Evolutionary conservation across 2,329 filamentous ascomycete genomes (phyloP).

Genomic region (Tolypocladium tundrense): DNA sequence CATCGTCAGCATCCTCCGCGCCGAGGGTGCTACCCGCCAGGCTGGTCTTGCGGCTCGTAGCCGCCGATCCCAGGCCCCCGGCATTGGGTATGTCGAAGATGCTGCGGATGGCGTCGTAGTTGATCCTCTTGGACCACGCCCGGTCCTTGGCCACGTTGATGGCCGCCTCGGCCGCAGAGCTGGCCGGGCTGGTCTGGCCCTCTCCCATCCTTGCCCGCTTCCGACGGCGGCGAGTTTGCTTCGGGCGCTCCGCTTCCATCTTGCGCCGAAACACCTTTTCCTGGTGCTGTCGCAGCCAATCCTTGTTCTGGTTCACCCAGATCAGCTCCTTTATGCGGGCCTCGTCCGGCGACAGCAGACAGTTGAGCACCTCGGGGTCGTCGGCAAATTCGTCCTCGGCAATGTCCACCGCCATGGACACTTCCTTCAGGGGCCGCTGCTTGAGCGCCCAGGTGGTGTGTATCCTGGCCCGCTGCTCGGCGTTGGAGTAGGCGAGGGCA

Average conservation of each 20-base stretch:
- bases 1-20: conserved; percentile 23
- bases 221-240: conserved; percentile 44
- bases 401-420: conserved; percentile 55
- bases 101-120: conserved; percentile 54
- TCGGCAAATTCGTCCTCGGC: conserved; percentile 77
- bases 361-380: conserved; percentile 78
- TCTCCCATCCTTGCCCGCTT: conserved; percentile 52
- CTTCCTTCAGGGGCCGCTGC: conserved; percentile 33
- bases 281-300: conserved; percentile 81
- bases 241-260: conserved; percentile 45
- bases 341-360: conserved; percentile 64
- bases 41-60: conserved; percentile 35
- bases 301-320: conserved; percentile 91
- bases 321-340: conserved; percentile 77
- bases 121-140: conserved; percentile 64
- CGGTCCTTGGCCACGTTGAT: conserved; percentile 57
- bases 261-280: conserved; percentile 71
- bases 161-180: conserved; percentile 59
- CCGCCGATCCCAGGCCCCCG: conserved; percentile 37
- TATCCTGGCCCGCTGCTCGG: conserved; percentile 43
- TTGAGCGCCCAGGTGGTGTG: conserved; percentile 42
- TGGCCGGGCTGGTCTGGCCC: conserved; percentile 55
- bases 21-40: conserved; percentile 24
- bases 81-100: conserved; percentile 41
- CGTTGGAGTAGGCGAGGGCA: conserved; percentile 46